phyloP scores from a whole-genome alignment of 192 early-diverging fungal genomes.

The Backusella psychrophila region DNA sequence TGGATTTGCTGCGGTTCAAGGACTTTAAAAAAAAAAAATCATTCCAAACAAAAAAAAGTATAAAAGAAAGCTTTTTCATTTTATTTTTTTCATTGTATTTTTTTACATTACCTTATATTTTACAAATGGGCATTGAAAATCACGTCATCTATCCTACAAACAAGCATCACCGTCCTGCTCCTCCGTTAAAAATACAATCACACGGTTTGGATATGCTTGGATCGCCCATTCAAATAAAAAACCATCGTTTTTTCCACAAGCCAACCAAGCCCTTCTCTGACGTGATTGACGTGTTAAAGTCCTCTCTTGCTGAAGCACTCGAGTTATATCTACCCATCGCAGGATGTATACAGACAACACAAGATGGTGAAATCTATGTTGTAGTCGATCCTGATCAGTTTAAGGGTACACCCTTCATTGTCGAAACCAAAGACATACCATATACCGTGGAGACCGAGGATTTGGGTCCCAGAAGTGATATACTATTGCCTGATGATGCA shows the following conservation, averaged over 20 bases:
- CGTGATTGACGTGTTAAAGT: constrained; percentile 30
- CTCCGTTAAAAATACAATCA: constrained; percentile 20
- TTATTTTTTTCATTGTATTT: neutral
- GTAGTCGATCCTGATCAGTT: neutral
- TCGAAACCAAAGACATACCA: neutral
- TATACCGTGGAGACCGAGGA: neutral
- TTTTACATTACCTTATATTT: neutral
- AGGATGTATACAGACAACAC: constrained; percentile 25
- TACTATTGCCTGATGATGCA: neutral
- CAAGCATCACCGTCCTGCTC: constrained; percentile 26
- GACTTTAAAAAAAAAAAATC: neutral
- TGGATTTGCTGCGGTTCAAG: neutral
- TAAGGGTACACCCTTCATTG: neutral
- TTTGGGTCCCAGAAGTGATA: neutral
- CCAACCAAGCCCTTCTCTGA: constrained; percentile 9
- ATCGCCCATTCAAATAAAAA: constrained; percentile 33
- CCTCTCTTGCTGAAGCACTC: constrained; percentile 36
- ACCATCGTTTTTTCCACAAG: constrained; percentile 33
- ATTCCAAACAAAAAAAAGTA: neutral
- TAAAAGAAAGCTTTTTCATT: neutral
- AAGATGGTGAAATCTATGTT: constrained; percentile 15
- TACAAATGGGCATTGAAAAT: neutral
- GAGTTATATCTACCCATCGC: constrained; percentile 38
- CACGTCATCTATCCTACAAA: neutral
- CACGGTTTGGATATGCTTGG: constrained; percentile 29